Percentiles rank a stretch among this genome's conserved stretches.
These are phyloP conservation scores for Thamnidium elegans DNA, from an alignment of 192 early-diverging fungal species.

Conservation along the genomic window DNA sequence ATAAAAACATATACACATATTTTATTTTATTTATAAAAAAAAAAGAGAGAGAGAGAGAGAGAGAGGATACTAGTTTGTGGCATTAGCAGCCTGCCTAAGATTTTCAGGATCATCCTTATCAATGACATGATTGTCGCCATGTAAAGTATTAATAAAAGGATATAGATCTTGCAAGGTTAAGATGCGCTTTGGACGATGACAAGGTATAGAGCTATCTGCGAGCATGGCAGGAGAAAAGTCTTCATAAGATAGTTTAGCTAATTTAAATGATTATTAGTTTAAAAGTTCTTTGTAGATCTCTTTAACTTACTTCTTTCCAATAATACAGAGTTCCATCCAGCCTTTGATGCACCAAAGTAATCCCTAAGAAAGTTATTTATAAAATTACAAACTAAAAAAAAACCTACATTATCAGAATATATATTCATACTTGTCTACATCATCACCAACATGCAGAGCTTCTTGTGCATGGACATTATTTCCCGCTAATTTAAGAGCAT, in stretches of 20 bases:
- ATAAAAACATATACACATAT: too few species aligned
- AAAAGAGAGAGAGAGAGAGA: too few species aligned
- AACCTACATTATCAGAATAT: background rate
- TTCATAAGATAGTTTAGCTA: constrained; percentile 32
- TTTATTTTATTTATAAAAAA: too few species aligned
- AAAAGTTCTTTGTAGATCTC: too few species aligned
- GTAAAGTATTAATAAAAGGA: constrained; percentile 12
- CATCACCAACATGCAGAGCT: constrained; percentile 63
- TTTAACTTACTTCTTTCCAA: constrained; percentile 28
- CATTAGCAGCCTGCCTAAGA: too few species aligned
- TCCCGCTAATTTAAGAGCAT: constrained; percentile 39
- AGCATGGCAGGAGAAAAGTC: constrained; percentile 19
- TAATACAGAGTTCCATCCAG: constrained; percentile 32
- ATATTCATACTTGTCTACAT: constrained; percentile 41
- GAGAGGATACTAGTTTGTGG: too few species aligned
- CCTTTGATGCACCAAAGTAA: constrained; percentile 28
- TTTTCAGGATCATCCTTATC: too few species aligned
- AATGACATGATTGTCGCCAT: background rate
- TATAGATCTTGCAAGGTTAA: constrained; percentile 18
- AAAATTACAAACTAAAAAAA: background rate
- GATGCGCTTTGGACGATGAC: constrained; percentile 13
- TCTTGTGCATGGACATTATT: constrained; percentile 38
- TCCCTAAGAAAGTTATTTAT: constrained; percentile 14
- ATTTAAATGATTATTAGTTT: too few species aligned
- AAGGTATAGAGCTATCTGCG: background rate